phyloP scores from a whole-genome alignment of 257 asterid genomes.

The Thymus quinquecostatus region DNA sequence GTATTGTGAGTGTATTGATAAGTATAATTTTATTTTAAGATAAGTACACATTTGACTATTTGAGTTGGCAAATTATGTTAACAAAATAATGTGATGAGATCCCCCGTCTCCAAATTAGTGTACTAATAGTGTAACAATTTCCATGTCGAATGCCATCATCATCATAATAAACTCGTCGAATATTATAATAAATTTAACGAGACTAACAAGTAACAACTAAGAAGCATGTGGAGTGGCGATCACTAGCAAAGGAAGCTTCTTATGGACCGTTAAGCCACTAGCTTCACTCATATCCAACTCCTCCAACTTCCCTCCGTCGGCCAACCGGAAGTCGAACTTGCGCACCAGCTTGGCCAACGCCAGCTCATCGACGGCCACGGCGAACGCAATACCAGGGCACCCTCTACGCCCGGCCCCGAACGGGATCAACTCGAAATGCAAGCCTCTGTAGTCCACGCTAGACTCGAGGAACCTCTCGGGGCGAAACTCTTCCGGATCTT shows the following conservation, averaged over 20 bases:
- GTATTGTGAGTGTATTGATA: no score
- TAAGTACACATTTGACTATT: no score
- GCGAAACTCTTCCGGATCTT: neutral
- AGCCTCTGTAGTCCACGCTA: neutral
- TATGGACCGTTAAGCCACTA: neutral
- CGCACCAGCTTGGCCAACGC: slow-evolving; percentile 19
- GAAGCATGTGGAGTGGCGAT: neutral
- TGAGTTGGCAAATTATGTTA: no score
- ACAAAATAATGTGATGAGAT: no score
- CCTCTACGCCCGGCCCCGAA: neutral
- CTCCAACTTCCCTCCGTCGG: neutral
- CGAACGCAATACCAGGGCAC: neutral
- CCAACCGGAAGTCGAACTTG: neutral
- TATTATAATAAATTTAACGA: no score
- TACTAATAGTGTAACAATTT: no score
- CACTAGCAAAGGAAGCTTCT: neutral
- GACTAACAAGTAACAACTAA: no score
- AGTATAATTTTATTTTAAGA: no score
- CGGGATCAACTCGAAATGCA: neutral
- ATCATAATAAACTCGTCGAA: no score
- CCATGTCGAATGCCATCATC: no score
- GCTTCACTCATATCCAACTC: slow-evolving; percentile 20
- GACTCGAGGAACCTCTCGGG: slow-evolving; percentile 13
- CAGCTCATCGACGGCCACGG: slow-evolving; percentile 7
- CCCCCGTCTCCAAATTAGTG: no score